A percentile compares a stretch with the other conserved stretches of the same genome.
These are phyloP conservation scores for Parvularia atlantis DNA, from an alignment of 78 protist species.

Conservation along the genomic window DNA sequence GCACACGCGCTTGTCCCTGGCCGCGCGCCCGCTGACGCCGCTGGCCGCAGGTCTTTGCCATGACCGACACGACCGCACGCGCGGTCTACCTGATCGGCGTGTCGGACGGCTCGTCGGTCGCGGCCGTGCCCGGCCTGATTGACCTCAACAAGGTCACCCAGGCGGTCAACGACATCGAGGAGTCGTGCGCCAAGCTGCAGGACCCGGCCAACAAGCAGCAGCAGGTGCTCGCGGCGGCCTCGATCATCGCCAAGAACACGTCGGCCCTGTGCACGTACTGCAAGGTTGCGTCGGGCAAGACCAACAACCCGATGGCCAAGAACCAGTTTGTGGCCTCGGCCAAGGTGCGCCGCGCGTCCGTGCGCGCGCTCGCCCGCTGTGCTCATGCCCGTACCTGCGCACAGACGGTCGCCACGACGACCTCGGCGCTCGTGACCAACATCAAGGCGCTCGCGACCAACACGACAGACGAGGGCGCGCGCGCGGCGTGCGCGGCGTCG, in stretches of 20 bases:
- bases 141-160: background rate
- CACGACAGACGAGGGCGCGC: background rate
- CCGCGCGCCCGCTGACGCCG: too few relatives aligned
- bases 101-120: background rate
- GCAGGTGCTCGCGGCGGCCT: constrained; percentile 11
- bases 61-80: background rate
- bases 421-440: background rate
- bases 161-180: background rate
- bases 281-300: constrained; percentile 8
- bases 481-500: background rate
- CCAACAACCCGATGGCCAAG: constrained; percentile 14
- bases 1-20: too few relatives aligned
- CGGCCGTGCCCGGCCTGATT: constrained; percentile 5
- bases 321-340: constrained; percentile 9
- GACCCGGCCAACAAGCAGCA: background rate
- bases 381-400: background rate
- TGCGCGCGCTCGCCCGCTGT: constrained; percentile 6
- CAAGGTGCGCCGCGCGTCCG: constrained; percentile 1
- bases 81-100: constrained; percentile 23
- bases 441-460: constrained; percentile 8
- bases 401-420: background rate
- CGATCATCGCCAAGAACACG: constrained; percentile 24
- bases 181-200: constrained; percentile 2
- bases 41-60: too few relatives aligned
- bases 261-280: constrained; percentile 12